Conservation (phyloP, 352 stramenopile species). For the Phytophthora ramorum region DNA sequence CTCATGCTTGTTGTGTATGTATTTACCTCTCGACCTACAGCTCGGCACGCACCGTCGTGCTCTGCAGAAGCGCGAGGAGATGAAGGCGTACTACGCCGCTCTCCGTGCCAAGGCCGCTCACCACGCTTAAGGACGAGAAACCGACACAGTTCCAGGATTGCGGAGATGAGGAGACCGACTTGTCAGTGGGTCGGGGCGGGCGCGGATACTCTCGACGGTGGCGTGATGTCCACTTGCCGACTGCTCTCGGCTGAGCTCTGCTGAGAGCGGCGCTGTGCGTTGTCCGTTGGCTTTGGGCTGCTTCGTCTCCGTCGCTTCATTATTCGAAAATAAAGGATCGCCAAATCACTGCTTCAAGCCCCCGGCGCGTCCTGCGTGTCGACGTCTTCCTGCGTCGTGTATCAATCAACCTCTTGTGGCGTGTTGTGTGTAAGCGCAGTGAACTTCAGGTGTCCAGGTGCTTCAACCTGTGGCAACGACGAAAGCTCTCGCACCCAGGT, state of each 20-base stretch:
- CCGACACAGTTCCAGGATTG: constrained; percentile 55
- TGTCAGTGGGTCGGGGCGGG: constrained; percentile 33
- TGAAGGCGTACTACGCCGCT: constrained; percentile 98
- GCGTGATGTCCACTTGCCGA: constrained; percentile 38
- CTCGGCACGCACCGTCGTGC: constrained; percentile 98
- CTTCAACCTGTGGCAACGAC: constrained; percentile 4
- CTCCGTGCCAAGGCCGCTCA: constrained; percentile 95
- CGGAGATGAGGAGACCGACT: constrained; percentile 41
- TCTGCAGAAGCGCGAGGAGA: constrained; percentile 98
- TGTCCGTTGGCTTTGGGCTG: constrained; percentile 23
- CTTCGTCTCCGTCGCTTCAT: constrained; percentile 65
- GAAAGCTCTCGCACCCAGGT: too few species aligned
- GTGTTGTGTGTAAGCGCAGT: constrained; percentile 4
- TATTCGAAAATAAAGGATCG: constrained; percentile 84
- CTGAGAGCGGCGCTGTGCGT: constrained; percentile 26
- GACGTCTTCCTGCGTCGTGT: constrained; percentile 9
- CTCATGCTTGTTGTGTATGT: constrained; percentile 23
- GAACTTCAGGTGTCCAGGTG: constrained; percentile 3
- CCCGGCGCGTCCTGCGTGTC: constrained; percentile 16
- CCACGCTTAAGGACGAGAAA: constrained; percentile 58
- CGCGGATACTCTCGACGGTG: constrained; percentile 31
- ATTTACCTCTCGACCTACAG: constrained; percentile 47
- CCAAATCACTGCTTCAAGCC: constrained; percentile 64
- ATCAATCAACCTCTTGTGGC: neutral
- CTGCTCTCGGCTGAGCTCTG: constrained; percentile 25